Percentiles rank a stretch among this genome's conserved stretches.
phyloP scores from a whole-genome alignment of 2,329 filamentous ascomycete genomes.

The Penicillium janthinellum region DNA sequence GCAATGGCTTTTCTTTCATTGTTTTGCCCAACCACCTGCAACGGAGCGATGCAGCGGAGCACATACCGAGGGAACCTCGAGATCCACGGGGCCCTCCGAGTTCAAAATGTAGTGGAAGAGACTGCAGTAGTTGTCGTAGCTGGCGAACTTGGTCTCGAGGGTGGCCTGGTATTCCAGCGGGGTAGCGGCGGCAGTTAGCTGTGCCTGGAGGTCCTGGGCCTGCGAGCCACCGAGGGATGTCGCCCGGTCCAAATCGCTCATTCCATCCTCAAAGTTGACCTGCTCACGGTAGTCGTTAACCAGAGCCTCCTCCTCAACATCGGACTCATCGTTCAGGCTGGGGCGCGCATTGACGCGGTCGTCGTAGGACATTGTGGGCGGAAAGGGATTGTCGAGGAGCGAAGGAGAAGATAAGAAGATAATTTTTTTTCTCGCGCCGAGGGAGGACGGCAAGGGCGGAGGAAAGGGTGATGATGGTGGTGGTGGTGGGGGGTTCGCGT shows the following conservation, averaged over 20 bases:
- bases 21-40: constrained; percentile 1
- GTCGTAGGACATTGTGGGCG: constrained; percentile 48
- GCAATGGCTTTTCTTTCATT: constrained; percentile 20
- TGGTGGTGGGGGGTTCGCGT: constrained; percentile 22
- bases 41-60: constrained; percentile 12
- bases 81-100: constrained; percentile 96
- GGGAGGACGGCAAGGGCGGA: constrained; percentile 25
- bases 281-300: constrained; percentile 96
- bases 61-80: constrained; percentile 93
- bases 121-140: constrained; percentile 99
- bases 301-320: constrained; percentile 93
- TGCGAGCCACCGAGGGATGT: constrained; percentile 71
- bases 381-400: constrained; percentile 11
- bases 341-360: constrained; percentile 47
- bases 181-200: constrained; percentile 86
- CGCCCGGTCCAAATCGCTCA: constrained; percentile 77
- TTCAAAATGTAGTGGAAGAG: constrained; percentile 99
- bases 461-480: constrained; percentile 23
- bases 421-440: constrained; percentile 19
- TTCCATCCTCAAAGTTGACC: constrained; percentile 87
- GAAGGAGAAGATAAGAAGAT: constrained; percentile 12
- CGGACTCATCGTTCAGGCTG: constrained; percentile 74
- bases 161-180: constrained; percentile 95
- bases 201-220: constrained; percentile 88
- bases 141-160: constrained; percentile 95